These are phyloP conservation scores for Fusarium sublunatum DNA, from an alignment of 2,329 filamentous ascomycete species.

Conservation along the genomic window DNA sequence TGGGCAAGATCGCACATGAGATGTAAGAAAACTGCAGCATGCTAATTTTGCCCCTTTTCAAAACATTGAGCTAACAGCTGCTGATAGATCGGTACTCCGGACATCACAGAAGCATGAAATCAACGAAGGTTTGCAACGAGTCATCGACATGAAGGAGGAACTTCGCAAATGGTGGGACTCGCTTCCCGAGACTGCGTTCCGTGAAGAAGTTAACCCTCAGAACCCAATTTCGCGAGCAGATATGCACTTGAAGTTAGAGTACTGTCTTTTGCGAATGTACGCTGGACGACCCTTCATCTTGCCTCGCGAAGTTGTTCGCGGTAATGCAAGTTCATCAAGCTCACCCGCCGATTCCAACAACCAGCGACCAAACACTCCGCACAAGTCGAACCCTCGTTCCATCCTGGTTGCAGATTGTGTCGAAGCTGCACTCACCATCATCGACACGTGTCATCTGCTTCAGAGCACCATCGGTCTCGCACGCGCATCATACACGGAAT, in stretches of 20 bases:
- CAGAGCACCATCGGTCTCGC: conserved; percentile 64
- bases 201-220: conserved; percentile 54
- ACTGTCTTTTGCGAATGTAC: conserved; percentile 64
- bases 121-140: conserved; percentile 48
- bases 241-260: conserved; percentile 64
- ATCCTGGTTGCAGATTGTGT: conserved; percentile 64
- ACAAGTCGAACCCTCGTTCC: conserved; percentile 49
- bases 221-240: conserved; percentile 59
- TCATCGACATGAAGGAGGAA: conserved; percentile 52
- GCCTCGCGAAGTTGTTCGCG: conserved; percentile 45
- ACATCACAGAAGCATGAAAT: conserved; percentile 49
- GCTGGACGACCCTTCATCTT: conserved; percentile 66
- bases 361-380: conserved; percentile 43
- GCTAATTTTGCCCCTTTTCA: neutral
- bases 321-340: conserved; percentile 46
- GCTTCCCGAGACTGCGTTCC: conserved; percentile 49
- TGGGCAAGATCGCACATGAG: conserved; percentile 55
- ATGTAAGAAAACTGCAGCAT: conserved; percentile 45
- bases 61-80: conserved; percentile 14
- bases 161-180: conserved; percentile 55
- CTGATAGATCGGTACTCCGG: conserved; percentile 50
- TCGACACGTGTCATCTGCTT: conserved; percentile 62
- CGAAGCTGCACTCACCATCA: conserved; percentile 62
- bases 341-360: conserved; percentile 48
- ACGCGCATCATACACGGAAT: conserved; percentile 66